Base-by-base conservation (phyloP, 495 filamentous ascomycete species). In the Neurospora tetrasperma region DNA sequence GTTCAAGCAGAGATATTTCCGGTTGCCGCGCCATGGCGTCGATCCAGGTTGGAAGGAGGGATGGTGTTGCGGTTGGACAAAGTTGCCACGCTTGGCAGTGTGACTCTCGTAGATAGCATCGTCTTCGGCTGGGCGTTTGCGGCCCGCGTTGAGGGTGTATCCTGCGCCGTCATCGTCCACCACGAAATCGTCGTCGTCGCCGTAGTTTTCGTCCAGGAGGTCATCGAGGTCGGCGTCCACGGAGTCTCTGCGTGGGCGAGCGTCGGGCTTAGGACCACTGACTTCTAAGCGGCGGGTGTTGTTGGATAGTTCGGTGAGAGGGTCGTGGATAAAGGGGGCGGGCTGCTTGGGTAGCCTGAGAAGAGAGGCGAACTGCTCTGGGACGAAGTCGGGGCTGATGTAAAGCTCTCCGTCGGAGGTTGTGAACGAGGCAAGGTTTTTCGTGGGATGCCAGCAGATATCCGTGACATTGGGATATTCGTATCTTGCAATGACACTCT, bases 151-250 rank as follows among this genome's bases (percentile, higher is more conserved):
- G 12, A 92, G 87, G 5, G 89, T 85, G 80, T 97, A 97, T 42
- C 94, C 96, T 23, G 92, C 94, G n/a, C 93, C 94, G 77, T 99
- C 96, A 76, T 99, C 96, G 80, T 99, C 95, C 1, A 92, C 90
- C 2, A 99, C 91, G 78, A 98, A 99, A 76, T 92, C 94, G 42
- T 91, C 91, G 75, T 91, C 84, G 44, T 86, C 88, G n/a, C 88
- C 81, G 75, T 91, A 92, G 76, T 91, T 83, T 8, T 82, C 82
- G 31, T 83, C 85, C 69, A 93, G 81, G 38, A 91, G 81, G 42
- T 87, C 85, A 70, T 85, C 85, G 42, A 88, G 79, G 54, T 66
- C 54, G 71, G 83, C 85, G 59, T 83, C 85, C 14, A 80, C 72
- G 72, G 85, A 79, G 71, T 82, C 80, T 80, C 82, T 72, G 76